These are phyloP conservation scores for Xylariales sp. DNA, from an alignment of 2,329 filamentous ascomycete species.

Conservation along the genomic window DNA sequence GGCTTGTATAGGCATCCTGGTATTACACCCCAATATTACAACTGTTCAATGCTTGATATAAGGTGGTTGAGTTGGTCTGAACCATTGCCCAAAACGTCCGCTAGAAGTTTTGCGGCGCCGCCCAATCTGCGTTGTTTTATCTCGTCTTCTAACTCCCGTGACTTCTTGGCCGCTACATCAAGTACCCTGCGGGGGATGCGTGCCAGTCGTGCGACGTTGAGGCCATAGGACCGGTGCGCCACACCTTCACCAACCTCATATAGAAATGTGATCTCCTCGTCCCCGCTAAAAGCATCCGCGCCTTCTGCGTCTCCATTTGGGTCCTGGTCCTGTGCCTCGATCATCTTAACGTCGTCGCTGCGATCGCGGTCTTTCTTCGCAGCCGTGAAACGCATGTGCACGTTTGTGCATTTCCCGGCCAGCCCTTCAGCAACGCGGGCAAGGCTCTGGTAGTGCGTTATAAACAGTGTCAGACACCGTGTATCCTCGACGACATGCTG, in stretches of 20 bases:
- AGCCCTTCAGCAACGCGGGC: constrained; percentile 77
- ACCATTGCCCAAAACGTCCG: constrained; percentile 54
- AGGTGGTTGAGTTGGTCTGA: constrained; percentile 64
- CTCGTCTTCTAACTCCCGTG: constrained; percentile 80
- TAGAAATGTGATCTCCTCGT: constrained; percentile 89
- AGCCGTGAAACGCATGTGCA: constrained; percentile 89
- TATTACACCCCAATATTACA: constrained; percentile 53
- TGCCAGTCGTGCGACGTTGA: constrained; percentile 91
- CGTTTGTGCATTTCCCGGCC: constrained; percentile 76
- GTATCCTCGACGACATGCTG: constrained; percentile 82
- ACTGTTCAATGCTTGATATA: constrained; percentile 68
- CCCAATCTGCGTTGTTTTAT: constrained; percentile 72
- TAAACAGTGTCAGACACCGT: constrained; percentile 87
- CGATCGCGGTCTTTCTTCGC: constrained; percentile 40
- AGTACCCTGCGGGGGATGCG: constrained; percentile 81
- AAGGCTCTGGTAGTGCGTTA: constrained; percentile 96
- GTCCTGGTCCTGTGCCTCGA: constrained; percentile 36
- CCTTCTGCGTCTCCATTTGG: constrained; percentile 47
- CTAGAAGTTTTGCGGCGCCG: constrained; percentile 58
- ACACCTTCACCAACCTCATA: constrained; percentile 94
- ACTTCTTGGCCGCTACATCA: constrained; percentile 83
- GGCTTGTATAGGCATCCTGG: background rate
- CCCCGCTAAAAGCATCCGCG: constrained; percentile 58
- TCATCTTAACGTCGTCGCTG: background rate
- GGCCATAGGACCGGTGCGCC: constrained; percentile 91